Conservation (phyloP, 202 grass and related monocot species). For the Setaria viridis region DNA sequence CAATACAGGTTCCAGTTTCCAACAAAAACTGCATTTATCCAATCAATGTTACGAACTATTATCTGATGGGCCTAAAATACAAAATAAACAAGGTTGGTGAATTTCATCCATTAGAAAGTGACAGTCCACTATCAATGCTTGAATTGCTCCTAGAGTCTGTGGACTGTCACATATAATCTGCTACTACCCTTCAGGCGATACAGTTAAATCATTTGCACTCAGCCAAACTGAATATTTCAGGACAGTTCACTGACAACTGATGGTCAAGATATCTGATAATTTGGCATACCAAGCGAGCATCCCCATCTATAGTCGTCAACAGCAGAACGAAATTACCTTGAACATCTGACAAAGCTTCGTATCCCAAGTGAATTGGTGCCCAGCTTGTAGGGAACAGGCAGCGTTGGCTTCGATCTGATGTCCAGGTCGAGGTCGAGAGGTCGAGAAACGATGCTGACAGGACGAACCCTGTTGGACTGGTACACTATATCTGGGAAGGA, state of each 20-base stretch:
- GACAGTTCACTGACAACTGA: conserved; percentile 4
- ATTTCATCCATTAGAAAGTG: background rate
- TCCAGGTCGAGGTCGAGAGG: background rate
- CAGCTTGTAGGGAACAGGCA: background rate
- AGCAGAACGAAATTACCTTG: background rate
- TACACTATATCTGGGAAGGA: background rate
- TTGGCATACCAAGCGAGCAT: background rate
- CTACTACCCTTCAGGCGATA: background rate
- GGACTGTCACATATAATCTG: background rate
- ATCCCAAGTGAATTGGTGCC: background rate
- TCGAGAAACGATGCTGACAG: background rate
- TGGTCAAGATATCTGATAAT: background rate
- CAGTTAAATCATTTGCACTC: background rate
- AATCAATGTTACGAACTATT: background rate
- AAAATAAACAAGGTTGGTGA: background rate
- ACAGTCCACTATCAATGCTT: background rate
- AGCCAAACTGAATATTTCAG: background rate
- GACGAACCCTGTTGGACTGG: background rate
- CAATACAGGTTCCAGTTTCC: background rate
- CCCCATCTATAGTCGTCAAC: background rate
- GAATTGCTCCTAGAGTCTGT: background rate
- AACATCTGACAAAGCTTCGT: background rate
- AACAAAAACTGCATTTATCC: conserved; percentile 18
- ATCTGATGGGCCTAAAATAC: background rate
- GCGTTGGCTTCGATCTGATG: background rate